Percentiles rank a stretch among this genome's conserved stretches.
These are phyloP conservation scores for Sporothrix brasiliensis DNA, from an alignment of 2,329 filamentous ascomycete species.

Conservation along the genomic window DNA sequence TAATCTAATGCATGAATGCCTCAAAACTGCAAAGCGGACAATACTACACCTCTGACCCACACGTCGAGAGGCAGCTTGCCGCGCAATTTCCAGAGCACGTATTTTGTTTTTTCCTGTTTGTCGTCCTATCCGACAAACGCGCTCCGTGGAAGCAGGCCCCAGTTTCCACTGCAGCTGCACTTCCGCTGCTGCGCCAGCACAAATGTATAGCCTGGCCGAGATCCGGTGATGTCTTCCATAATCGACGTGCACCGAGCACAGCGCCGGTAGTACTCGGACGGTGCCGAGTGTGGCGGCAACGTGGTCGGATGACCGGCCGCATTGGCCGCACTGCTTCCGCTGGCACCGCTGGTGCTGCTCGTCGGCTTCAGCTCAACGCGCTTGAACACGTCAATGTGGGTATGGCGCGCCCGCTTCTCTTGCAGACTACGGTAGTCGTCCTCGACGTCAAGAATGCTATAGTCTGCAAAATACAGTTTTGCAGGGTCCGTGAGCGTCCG, in stretches of 20 bases:
- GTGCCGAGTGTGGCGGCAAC: neutral
- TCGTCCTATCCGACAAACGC: conserved; percentile 29
- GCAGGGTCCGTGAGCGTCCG: conserved; percentile 64
- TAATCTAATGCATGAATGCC: no score
- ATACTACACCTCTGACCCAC: no score
- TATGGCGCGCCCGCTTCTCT: conserved; percentile 44
- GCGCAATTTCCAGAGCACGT: neutral
- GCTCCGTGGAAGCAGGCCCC: conserved; percentile 49
- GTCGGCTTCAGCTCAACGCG: conserved; percentile 53
- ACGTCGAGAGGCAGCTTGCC: neutral
- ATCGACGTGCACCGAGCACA: conserved; percentile 65
- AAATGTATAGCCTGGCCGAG: conserved; percentile 56
- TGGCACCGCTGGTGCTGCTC: conserved; percentile 1
- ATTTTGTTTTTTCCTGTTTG: neutral
- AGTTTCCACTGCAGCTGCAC: conserved; percentile 59
- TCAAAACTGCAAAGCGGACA: no score
- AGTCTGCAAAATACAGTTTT: conserved; percentile 73
- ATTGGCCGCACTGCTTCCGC: conserved; percentile 43
- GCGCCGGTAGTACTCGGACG: conserved; percentile 46
- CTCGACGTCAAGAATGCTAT: conserved; percentile 67
- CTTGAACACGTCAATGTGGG: conserved; percentile 61
- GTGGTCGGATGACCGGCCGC: conserved; percentile 3
- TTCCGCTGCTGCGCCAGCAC: conserved; percentile 58
- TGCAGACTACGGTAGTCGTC: conserved; percentile 57
- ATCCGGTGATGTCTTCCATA: conserved; percentile 62